A percentile compares a stretch with the other conserved stretches of the same genome.
These are phyloP conservation scores for Purpureocillium lavendulum DNA, from an alignment of 2,329 filamentous ascomycete species.

Conservation along the genomic window DNA sequence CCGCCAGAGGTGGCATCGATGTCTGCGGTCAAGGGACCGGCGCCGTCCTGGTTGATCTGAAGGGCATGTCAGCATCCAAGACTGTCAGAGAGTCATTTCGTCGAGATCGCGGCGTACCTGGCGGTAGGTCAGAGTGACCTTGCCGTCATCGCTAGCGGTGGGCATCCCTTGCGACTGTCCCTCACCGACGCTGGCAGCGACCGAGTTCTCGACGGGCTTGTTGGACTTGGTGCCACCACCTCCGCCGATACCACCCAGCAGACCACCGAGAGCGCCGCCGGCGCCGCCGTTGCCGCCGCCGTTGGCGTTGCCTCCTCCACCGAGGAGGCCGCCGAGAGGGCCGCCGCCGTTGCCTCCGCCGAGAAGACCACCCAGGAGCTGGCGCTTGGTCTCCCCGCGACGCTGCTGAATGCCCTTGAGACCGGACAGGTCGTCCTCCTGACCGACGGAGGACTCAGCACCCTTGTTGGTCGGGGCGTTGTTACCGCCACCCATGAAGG, in stretches of 20 bases:
- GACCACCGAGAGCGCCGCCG: too few relatives aligned
- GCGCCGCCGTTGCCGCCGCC: too few relatives aligned
- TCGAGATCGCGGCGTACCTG: constrained; percentile 16
- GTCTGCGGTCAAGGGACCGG: constrained; percentile 51
- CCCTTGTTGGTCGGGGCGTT: constrained; percentile 28
- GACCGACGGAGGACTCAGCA: constrained; percentile 27
- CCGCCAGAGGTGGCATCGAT: constrained; percentile 58
- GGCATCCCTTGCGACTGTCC: constrained; percentile 48
- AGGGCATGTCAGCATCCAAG: constrained; percentile 1
- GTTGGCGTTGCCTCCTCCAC: too few relatives aligned
- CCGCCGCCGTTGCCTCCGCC: constrained; percentile 4
- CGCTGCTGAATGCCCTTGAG: constrained; percentile 11
- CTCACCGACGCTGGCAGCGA: constrained; percentile 44
- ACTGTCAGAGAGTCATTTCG: constrained; percentile 3
- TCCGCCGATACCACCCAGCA: constrained; percentile 7
- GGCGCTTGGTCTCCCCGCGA: constrained; percentile 15
- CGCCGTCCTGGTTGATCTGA: constrained; percentile 65
- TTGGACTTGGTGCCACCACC: constrained; percentile 30
- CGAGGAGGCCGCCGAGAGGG: too few relatives aligned
- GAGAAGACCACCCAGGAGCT: constrained; percentile 12
- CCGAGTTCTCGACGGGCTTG: constrained; percentile 36
- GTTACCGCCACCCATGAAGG: constrained; percentile 47
- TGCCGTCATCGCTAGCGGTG: constrained; percentile 51
- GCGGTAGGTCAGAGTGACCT: constrained; percentile 56
- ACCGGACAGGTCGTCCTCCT: constrained; percentile 32